Conservation (phyloP, 2,329 filamentous ascomycete genomes). For the Ramularia endophylla region DNA sequence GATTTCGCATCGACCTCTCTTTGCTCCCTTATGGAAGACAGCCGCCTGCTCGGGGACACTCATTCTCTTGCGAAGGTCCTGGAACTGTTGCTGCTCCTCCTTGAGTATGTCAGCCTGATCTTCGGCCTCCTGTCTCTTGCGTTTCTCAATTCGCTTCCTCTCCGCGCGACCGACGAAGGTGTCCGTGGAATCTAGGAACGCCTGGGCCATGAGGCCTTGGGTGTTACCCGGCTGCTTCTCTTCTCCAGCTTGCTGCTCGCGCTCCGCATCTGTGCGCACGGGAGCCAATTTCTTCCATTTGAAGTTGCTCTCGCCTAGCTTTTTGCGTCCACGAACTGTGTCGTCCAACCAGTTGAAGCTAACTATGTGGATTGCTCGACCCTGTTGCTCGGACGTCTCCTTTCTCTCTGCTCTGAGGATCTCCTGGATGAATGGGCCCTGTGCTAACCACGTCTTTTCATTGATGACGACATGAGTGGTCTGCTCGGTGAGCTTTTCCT, state of each 20-base stretch:
- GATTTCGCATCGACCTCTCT: slow-evolving; percentile 24
- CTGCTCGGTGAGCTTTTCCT: slow-evolving; percentile 46
- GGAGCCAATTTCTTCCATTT: slow-evolving; percentile 25
- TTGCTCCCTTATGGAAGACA: slow-evolving; percentile 20
- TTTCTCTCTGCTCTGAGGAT: slow-evolving; percentile 2
- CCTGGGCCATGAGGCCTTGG: slow-evolving; percentile 18
- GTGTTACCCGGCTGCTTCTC: slow-evolving; percentile 18
- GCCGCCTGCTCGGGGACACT: slow-evolving; percentile 15
- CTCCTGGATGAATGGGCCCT: slow-evolving; percentile 9
- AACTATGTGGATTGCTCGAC: slow-evolving; percentile 31
- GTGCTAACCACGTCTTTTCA: slow-evolving; percentile 48
- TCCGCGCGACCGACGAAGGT: no score
- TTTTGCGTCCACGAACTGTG: slow-evolving; percentile 35
- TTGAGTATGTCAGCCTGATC: slow-evolving; percentile 19
- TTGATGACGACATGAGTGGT: slow-evolving; percentile 71
- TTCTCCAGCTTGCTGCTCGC: slow-evolving; percentile 28
- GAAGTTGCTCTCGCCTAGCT: slow-evolving; percentile 32
- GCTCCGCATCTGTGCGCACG: slow-evolving; percentile 11
- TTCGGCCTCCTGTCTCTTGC: slow-evolving; percentile 19
- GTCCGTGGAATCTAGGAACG: slow-evolving; percentile 34
- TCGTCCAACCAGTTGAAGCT: slow-evolving; percentile 45
- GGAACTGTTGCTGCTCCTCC: slow-evolving; percentile 8
- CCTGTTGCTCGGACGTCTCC: slow-evolving; percentile 7
- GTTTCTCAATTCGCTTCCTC: slow-evolving; percentile 27
- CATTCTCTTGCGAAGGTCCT: slow-evolving; percentile 16